Base-by-base conservation (phyloP, 495 filamentous ascomycete genomes). In the Aspergillus cavernicola region DNA sequence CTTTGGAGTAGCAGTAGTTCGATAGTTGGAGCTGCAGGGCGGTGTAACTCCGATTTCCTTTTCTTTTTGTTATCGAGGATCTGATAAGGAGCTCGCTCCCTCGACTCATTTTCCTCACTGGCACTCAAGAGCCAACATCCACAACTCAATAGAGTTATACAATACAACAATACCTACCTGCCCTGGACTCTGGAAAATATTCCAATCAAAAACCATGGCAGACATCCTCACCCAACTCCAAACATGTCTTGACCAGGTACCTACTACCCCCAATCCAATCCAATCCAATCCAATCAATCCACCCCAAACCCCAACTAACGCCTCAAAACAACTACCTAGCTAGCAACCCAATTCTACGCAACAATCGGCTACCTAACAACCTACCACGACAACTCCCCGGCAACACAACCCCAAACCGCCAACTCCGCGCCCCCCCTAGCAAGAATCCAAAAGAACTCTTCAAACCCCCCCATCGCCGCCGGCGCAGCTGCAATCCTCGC, bases 161-260 rank as follows among this genome's bases (percentile, higher is more conserved):
- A n/a, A n/a, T n/a, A n/a, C n/a, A n/a, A n/a, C n/a, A n/a, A n/a
- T n/a, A n/a, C n/a, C n/a, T n/a, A n/a, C n/a, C n/a, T n/a, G n/a
- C n/a, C n/a, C n/a, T n/a, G n/a, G n/a, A n/a, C n/a, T n/a, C n/a
- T n/a, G n/a, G n/a, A n/a, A n/a, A n/a, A n/a, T n/a, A n/a, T n/a
- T n/a, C n/a, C n/a, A n/a, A n/a, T n/a, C n/a, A n/a, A n/a, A n/a
- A n/a, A n/a, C n/a, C n/a, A 97, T 96, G 92, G 87, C 87, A 0
- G 93, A 98, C 69, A 81, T 86, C 37, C 81, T 98, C 33, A 96
- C 93, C 4, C 92, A 97, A 66, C 80, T 98, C 35, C 93, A 98
- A 75, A 91, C 95, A 66, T 88, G 89, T 66, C 85, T 95, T 50
- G 92, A 97, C 66, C 85, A 95, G 75, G 90, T 92, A 74, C 37